phyloP scores from a whole-genome alignment of 345 rosid species.

The Eucalyptus globulus region DNA sequence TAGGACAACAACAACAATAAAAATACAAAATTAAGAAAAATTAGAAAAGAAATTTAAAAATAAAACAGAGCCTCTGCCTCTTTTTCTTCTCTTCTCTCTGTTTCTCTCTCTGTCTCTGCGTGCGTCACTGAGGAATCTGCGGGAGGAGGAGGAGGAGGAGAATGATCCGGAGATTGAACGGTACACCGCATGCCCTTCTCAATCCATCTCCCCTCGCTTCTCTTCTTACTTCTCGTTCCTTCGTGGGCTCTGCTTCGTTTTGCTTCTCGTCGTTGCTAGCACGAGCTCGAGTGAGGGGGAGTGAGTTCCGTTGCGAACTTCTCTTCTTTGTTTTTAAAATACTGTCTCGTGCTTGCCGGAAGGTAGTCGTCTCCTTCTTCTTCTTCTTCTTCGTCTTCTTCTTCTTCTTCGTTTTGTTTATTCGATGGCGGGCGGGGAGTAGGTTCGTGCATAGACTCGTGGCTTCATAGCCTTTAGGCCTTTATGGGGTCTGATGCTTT shows the following conservation, averaged over 20 bases:
- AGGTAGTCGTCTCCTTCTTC: background rate
- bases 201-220: background rate
- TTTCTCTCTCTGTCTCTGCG: background rate
- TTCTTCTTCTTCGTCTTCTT: background rate
- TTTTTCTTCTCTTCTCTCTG: background rate
- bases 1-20: background rate
- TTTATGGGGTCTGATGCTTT: background rate
- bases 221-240: background rate
- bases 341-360: background rate
- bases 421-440: background rate
- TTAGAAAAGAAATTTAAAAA: too few relatives aligned
- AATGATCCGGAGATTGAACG: background rate
- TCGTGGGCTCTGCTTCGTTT: background rate
- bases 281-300: background rate
- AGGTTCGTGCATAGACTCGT: background rate
- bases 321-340: background rate
- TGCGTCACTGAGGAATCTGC: background rate
- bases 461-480: background rate
- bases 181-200: background rate
- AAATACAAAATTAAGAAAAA: background rate
- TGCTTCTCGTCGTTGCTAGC: background rate
- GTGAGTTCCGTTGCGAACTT: background rate
- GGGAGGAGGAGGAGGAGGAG: background rate
- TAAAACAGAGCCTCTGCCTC: background rate
- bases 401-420: background rate